Base-by-base conservation (phyloP, 495 filamentous ascomycete species). In the Hypoxylon fuscum region DNA sequence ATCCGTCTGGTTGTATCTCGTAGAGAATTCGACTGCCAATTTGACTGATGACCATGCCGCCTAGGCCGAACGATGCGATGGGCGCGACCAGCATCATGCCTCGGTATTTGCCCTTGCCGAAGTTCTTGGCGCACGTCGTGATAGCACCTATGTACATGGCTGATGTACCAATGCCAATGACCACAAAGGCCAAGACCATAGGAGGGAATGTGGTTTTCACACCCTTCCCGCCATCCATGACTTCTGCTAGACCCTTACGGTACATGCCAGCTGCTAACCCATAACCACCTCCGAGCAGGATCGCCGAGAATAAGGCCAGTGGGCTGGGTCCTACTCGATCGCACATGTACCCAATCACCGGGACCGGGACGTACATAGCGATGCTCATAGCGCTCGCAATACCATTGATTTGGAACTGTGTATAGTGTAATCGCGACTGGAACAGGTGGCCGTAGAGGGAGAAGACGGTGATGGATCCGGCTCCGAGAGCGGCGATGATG, bases 111-210 rank as follows among this genome's bases (percentile, higher is more conserved):
- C 93, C 91, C 34, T 88, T 80, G 15, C 94, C 91, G 72, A 98
- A 97, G 74, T 97, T 98, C 85, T 98, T 98, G 20, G 94, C 95
- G 58, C 92, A 96, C 1, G 93, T 96, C 18, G 95, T 92, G 23
- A 98, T 89, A 0, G 90, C 90, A 31, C 85, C 82, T 21, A 97
- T 71, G 71, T 98, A 97, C 88, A 98, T 91, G 67, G 82, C 82
- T 58, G 88, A 87, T 0, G 95, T 97, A 4, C 87, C 94, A 59
- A 87, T 83, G 1, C 95, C 95, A 43, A 97, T 85, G 6, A 78
- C 77, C 15, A 90, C 81, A 66, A 98, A 98, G 1, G 91, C 90
- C 46, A 89, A 51, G 2, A 96, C 73, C 95, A 98, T 96, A 56
- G 90, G 77, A 70, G 80, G 82, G 59, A 92, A 96, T 2, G 91